These are phyloP conservation scores for Geranium brycei DNA, from an alignment of 345 rosid species.

Conservation along the genomic window DNA sequence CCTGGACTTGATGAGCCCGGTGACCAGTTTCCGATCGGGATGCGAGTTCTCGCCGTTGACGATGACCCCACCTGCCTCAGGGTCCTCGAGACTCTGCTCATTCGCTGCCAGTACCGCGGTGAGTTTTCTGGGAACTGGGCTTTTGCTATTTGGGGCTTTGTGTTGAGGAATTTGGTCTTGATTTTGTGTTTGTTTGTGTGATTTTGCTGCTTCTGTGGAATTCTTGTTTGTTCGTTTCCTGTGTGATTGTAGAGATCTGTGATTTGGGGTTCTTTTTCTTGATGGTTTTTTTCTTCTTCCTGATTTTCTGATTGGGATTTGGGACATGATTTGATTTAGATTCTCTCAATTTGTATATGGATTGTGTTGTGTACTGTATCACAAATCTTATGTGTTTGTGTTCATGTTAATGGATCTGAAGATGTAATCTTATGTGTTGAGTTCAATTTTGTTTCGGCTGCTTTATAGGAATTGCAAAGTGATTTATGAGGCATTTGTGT, in stretches of 20 bases:
- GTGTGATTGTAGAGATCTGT: neutral
- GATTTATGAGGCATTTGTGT: neutral
- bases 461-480: neutral
- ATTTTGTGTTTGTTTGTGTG: slow-evolving; percentile 3
- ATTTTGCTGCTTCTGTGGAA: too few relatives aligned
- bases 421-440: neutral
- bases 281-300: neutral
- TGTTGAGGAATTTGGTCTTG: slow-evolving; percentile 1
- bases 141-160: slow-evolving; percentile 5
- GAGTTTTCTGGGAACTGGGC: slow-evolving; percentile 9
- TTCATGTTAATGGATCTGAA: too few relatives aligned
- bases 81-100: slow-evolving; percentile 47
- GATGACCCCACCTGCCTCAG: slow-evolving; percentile 64
- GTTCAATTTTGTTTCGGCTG: neutral
- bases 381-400: neutral
- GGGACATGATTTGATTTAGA: neutral
- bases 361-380: neutral
- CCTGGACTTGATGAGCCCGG: slow-evolving; percentile 20
- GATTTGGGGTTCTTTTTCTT: neutral
- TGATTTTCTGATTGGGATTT: neutral
- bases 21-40: slow-evolving; percentile 61
- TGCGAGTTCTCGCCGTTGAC: slow-evolving; percentile 77
- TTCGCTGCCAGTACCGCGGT: slow-evolving; percentile 56
- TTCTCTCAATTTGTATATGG: neutral
- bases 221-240: neutral